These are phyloP conservation scores for Boechera retrofracta DNA, from an alignment of 345 rosid species.

Conservation along the genomic window DNA sequence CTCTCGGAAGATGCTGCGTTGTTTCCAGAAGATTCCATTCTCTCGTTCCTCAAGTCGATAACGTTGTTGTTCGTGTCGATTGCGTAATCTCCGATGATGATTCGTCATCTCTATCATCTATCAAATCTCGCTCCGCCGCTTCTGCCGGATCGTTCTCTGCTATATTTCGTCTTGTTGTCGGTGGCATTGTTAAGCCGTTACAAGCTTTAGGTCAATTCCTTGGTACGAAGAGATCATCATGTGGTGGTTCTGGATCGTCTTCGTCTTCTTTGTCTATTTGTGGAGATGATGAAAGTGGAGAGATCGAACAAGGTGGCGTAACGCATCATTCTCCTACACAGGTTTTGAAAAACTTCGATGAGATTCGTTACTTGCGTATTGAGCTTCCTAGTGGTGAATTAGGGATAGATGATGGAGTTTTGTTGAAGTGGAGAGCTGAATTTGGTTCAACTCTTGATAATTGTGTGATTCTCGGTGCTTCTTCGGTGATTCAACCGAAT, in stretches of 20 bases:
- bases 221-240: slow-evolving; percentile 56
- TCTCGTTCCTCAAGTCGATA: slow-evolving; percentile 78
- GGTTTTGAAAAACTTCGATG: slow-evolving; percentile 85
- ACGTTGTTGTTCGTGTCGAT: slow-evolving; percentile 88
- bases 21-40: slow-evolving; percentile 81
- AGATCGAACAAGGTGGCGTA: slow-evolving; percentile 76
- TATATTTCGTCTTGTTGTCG: slow-evolving; percentile 62
- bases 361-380: slow-evolving; percentile 83
- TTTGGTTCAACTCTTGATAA: slow-evolving; percentile 91
- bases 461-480: slow-evolving; percentile 91
- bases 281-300: slow-evolving; percentile 51
- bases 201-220: slow-evolving; percentile 73
- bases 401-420: slow-evolving; percentile 82
- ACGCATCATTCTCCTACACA: slow-evolving; percentile 97
- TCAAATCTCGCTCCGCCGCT: slow-evolving; percentile 57
- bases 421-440: slow-evolving; percentile 94
- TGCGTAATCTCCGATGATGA: slow-evolving; percentile 95
- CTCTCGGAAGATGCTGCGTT: slow-evolving; percentile 90
- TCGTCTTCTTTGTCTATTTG: background rate
- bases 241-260: slow-evolving; percentile 23
- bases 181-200: slow-evolving; percentile 76
- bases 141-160: slow-evolving; percentile 52
- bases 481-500: slow-evolving; percentile 54
- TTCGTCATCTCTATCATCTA: slow-evolving; percentile 33
- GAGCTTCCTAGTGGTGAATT: slow-evolving; percentile 89